Base-by-base conservation (phyloP, 805 yeast species). In the Spathaspora gorwiae region DNA sequence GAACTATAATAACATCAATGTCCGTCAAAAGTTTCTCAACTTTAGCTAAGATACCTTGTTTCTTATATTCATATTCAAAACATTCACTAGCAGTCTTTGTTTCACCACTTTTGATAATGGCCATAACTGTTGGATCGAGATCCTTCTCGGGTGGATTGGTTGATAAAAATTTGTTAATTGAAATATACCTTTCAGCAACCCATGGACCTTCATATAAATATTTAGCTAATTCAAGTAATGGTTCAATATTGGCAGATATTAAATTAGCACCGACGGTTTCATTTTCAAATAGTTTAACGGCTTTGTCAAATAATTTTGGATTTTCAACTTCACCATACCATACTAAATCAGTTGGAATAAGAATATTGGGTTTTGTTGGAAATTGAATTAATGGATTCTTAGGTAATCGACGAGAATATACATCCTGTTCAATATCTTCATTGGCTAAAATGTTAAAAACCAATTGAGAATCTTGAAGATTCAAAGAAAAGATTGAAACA, bases 181-280 rank as follows among this genome's bases (percentile, higher is more conserved):
- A 97, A 50, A 88, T 81, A 68, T 81, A 90, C 55, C 99, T 79
- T 70, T 92, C 99, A 24, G 95, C 88, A 9, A 92, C 98, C 99
- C 99, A 92, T n/a, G 98, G 87, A 47, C 99, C 99, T 60, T 92
- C 97, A 62, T 92, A 92, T 33, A 92, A 75, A 59, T 94, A 87
- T 54, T 80, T 80, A 13, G 98, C 99, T 46, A 92, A 73, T 33
- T 85, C 86, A 49, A 87, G 71, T 35, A 92, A 71, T 4, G 90
- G 87, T 13, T 83, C 64, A 61, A 92, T 90, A 65, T 89, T 90
- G 37, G 83, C 63, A 9, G 81, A 69, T 19, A 79, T 75, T 27
- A 87, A 66, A 35, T 72, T 69, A 43, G 76, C 77, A 37, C 84
- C 87, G 12, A 76, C 55, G 36, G 67, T 55, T 38, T 48, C 40